These are phyloP conservation scores for Erigeron canadensis DNA, from an alignment of 129 eudicot genomes.

Conservation along the genomic window DNA sequence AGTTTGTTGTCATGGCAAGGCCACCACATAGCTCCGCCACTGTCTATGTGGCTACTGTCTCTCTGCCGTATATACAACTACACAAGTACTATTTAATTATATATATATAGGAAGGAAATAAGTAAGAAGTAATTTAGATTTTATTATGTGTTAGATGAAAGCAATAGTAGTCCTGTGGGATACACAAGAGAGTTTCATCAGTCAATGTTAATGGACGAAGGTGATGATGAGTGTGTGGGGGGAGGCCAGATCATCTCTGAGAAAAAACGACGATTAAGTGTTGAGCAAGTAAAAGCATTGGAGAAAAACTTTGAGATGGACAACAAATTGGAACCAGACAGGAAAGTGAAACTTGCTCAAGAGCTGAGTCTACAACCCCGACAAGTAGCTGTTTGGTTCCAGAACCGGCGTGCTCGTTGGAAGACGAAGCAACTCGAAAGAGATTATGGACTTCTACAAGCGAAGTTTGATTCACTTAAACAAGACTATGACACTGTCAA, in stretches of 20 bases:
- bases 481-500: conserved; percentile 59
- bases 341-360: conserved; percentile 85
- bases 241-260: conserved; percentile 60
- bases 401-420: conserved; percentile 95
- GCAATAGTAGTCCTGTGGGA: conserved; percentile 44
- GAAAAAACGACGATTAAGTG: conserved; percentile 72
- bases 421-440: conserved; percentile 89
- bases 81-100: too few species aligned
- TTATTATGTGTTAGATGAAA: conserved; percentile 42
- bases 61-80: too few species aligned
- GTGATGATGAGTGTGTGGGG: conserved; percentile 67
- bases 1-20: too few species aligned
- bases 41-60: too few species aligned
- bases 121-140: background rate
- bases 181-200: conserved; percentile 76
- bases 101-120: background rate
- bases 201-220: conserved; percentile 67
- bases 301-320: conserved; percentile 89
- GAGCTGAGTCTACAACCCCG: conserved; percentile 92
- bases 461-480: conserved; percentile 63
- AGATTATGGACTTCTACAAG: conserved; percentile 74
- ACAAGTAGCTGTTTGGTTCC: conserved; percentile 97
- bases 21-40: too few species aligned
- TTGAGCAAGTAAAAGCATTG: conserved; percentile 81
- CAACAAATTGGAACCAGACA: conserved; percentile 87